Evolutionary conservation across 2,329 filamentous ascomycete genomes (phyloP).

Genomic region (Claviceps pusilla): DNA sequence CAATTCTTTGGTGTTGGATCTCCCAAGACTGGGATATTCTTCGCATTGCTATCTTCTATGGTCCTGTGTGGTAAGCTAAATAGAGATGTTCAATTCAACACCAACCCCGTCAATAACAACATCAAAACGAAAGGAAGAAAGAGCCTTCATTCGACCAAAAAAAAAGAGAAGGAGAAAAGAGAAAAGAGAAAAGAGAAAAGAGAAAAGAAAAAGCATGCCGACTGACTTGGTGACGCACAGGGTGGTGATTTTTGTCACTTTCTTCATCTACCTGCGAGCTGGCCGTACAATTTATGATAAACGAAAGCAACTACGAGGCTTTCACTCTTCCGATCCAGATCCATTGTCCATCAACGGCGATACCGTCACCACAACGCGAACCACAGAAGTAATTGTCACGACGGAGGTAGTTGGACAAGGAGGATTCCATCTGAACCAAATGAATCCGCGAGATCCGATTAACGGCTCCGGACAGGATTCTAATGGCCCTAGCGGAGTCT

Average conservation of each 20-base stretch:
- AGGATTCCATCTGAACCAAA: constrained; percentile 12
- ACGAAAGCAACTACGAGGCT: constrained; percentile 43
- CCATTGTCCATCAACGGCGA: constrained; percentile 25
- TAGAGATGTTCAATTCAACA: not conserved
- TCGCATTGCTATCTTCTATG: constrained; percentile 63
- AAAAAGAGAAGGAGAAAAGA: too few relatives aligned
- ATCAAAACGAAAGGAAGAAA: too few relatives aligned
- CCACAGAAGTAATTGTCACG: constrained; percentile 50
- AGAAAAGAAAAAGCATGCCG: not conserved
- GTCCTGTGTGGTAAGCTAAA: constrained; percentile 43
- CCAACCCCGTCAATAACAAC: too few relatives aligned
- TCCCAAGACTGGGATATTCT: constrained; percentile 50
- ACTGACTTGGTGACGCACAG: constrained; percentile 18
- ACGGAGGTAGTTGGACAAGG: constrained; percentile 24
- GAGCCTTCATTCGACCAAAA: too few relatives aligned
- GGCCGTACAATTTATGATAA: constrained; percentile 54
- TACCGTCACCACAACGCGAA: constrained; percentile 34
- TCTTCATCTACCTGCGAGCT: constrained; percentile 51
- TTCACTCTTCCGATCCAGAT: constrained; percentile 33
- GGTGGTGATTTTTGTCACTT: constrained; percentile 45
- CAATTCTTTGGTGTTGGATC: constrained; percentile 73
- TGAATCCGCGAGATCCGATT: constrained; percentile 10
- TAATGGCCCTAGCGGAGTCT: constrained; percentile 17
- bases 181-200: too few relatives aligned
- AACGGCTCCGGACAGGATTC: constrained; percentile 4